Conservation (phyloP, 2,329 filamentous ascomycete species). For the Neofusicoccum parvum region DNA sequence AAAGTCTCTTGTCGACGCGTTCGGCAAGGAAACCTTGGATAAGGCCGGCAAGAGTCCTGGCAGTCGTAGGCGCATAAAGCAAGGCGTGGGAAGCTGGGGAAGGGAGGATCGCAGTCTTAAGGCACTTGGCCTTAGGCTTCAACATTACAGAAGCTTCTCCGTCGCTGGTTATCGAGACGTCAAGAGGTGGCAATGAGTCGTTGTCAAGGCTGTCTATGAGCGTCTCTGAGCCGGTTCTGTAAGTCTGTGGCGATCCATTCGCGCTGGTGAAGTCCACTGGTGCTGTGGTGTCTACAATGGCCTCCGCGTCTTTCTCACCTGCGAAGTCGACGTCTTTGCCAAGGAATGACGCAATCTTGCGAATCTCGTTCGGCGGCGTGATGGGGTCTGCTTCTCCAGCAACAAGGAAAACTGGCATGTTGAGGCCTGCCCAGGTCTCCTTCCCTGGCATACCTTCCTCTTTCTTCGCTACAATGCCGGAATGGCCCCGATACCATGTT, state of each 20-base stretch:
- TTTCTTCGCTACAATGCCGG: conserved; percentile 29
- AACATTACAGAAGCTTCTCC: conserved; percentile 52
- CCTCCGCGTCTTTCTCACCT: conserved; percentile 27
- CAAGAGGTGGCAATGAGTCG: conserved; percentile 4
- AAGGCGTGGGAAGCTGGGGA: conserved; percentile 80
- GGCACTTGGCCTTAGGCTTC: conserved; percentile 35
- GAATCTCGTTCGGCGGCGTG: conserved; percentile 70
- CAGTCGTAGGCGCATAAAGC: conserved; percentile 75
- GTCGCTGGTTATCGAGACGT: conserved; percentile 27
- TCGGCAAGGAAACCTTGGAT: conserved; percentile 79
- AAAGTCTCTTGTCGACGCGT: conserved; percentile 75
- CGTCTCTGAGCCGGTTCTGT: conserved; percentile 13
- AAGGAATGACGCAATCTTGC: conserved; percentile 61
- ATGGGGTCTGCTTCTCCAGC: conserved; percentile 76
- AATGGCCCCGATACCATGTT: conserved; percentile 40
- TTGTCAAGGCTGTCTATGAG: conserved; percentile 16
- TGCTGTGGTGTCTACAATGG: conserved; percentile 53
- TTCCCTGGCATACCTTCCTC: conserved; percentile 68
- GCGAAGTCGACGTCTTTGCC: conserved; percentile 33
- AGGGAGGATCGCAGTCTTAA: conserved; percentile 73
- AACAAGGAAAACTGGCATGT: conserved; percentile 75
- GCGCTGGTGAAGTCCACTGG: conserved; percentile 45
- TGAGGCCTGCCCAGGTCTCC: conserved; percentile 71
- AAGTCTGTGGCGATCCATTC: conserved; percentile 19
- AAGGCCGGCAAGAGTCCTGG: conserved; percentile 75